phyloP scores from a whole-genome alignment of 176 grass and related monocot genomes.

The Hordeum vulgare region MorexV3_pseudomolecules_assembly NC_058518.1:275740481-275740980 shows the following conservation, averaged over 20 bases:
- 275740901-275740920: constrained; percentile 59
- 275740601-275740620: no score
- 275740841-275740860: constrained; percentile 94
- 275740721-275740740: background rate
- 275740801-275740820: constrained; percentile 5
- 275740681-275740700: background rate
- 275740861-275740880: constrained; percentile 85
- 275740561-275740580: background rate
- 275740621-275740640: no score
- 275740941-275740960: constrained; percentile 13
- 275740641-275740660: background rate
- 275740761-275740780: background rate
- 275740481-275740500: background rate
- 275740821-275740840: constrained; percentile 88
- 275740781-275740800: constrained; percentile 11
- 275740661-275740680: constrained; percentile 6
- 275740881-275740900: constrained; percentile 84
- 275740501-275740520: background rate
- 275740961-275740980: background rate
- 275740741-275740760: background rate
- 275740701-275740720: background rate
- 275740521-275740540: background rate
- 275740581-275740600: background rate
- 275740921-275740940: constrained; percentile 72
- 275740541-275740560: background rate